Evolutionary conservation across 805 yeast genomes (phyloP).

Genomic region (Grigorovia jiainica): DNA sequence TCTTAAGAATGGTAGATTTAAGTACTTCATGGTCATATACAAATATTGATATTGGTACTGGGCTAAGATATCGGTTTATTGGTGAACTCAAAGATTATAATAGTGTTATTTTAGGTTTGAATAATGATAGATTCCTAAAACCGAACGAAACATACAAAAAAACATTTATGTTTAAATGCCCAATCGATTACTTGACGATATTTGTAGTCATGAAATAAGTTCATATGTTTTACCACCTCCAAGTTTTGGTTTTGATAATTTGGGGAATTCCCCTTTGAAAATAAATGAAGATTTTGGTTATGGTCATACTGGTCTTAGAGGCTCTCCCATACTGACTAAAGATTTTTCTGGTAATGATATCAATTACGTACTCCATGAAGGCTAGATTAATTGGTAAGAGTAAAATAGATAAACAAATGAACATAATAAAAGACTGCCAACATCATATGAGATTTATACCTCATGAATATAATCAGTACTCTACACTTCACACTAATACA

Average conservation of each 20-base stretch:
- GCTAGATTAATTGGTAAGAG: constrained; percentile 44
- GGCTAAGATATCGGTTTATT: constrained; percentile 24
- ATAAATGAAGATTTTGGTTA: constrained; percentile 40
- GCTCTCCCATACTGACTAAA: constrained; percentile 43
- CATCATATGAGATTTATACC: constrained; percentile 24
- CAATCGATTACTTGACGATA: constrained; percentile 39
- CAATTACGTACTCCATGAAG: constrained; percentile 43
- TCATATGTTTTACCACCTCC: constrained; percentile 32
- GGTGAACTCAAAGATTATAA: constrained; percentile 19
- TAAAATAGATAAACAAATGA: constrained; percentile 12
- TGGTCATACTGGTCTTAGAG: constrained; percentile 40
- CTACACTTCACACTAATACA: constrained; percentile 6
- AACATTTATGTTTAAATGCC: constrained; percentile 49
- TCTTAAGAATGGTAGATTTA: constrained; percentile 42
- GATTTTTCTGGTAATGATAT: constrained; percentile 32
- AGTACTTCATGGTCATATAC: constrained; percentile 42
- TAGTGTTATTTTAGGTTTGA: constrained; percentile 32
- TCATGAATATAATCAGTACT: constrained; percentile 13
- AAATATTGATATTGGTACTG: constrained; percentile 39
- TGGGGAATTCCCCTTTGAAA: constrained; percentile 14
- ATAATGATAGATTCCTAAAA: constrained; percentile 34
- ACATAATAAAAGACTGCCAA: constrained; percentile 14
- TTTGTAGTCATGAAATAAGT: constrained; percentile 36
- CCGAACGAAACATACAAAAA: constrained; percentile 46
- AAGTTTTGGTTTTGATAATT: constrained; percentile 31